phyloP scores from a whole-genome alignment of 306 rosid genomes.

The Prunus padus region DNA sequence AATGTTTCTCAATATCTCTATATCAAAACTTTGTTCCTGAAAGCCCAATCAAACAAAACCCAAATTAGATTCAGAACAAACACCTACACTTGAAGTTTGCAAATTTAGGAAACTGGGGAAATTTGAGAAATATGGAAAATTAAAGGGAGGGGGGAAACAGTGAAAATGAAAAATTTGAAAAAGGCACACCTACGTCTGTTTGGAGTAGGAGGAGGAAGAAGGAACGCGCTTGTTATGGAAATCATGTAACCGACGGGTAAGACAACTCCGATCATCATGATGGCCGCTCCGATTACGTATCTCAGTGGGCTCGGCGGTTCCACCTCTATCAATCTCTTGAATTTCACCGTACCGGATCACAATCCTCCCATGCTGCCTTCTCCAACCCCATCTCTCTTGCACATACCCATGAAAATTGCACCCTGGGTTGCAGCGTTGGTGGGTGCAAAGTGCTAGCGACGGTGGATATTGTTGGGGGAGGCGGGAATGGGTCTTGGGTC shows the following conservation, averaged over 20 bases:
- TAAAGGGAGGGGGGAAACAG: not conserved
- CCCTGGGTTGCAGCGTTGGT: too few relatives aligned
- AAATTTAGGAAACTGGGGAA: not conserved
- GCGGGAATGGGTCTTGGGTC: too few relatives aligned
- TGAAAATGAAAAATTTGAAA: not conserved
- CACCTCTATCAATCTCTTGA: conserved; percentile 57
- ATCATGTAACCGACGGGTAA: conserved; percentile 99
- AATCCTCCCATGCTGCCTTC: too few relatives aligned
- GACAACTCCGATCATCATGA: conserved; percentile 97
- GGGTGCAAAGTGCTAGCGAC: too few relatives aligned
- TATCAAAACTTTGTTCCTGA: too few relatives aligned
- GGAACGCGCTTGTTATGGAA: conserved; percentile 96
- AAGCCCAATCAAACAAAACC: too few relatives aligned
- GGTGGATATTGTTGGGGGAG: too few relatives aligned
- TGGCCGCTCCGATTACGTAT: conserved; percentile 78
- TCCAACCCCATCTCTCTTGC: too few relatives aligned
- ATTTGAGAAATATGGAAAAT: not conserved
- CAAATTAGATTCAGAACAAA: too few relatives aligned
- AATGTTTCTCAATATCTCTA: too few relatives aligned
- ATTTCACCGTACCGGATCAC: conserved; percentile 48
- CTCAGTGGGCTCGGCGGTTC: conserved; percentile 84
- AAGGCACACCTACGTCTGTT: conserved; percentile 99
- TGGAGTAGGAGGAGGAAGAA: conserved; percentile 81
- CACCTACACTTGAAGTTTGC: not conserved
- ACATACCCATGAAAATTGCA: too few relatives aligned